Base-by-base conservation (phyloP, 352 stramenopile species). In the Globisporangium alternatum region DNA sequence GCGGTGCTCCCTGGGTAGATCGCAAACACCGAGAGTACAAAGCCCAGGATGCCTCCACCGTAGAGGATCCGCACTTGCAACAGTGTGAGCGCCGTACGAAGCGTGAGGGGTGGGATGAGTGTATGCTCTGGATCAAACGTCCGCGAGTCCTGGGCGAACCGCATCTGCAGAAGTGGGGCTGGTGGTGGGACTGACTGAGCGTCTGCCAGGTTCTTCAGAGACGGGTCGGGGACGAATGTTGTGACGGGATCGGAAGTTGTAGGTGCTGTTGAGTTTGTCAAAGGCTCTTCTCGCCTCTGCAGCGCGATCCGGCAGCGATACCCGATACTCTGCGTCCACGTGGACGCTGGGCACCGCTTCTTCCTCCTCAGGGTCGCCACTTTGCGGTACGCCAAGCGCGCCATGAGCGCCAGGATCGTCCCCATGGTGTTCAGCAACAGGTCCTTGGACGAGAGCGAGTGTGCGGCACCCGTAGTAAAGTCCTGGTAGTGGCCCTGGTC, bases 401-500 rank as follows among this genome's bases (percentile, higher is more conserved):
- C 31, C 25, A 68, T 51, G 3, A 68, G 35, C 9, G 35, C 51
- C 17, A 68, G 35, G 56, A 65, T 58, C 45, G 63, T 68, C 21
- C 25, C 31, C 56, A 60, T 65, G 2, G 55, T 45, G 56, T 65
- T 65, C 4, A 60, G 28, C 6, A 68, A 28, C 4, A 68, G 13
- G 35, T 68, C 63, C 33, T 51, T 57, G 7, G 35, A 44, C 9
- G 56, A 58, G n/a, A 68, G 39, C 12, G 55, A 49, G 22, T 58
- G 62, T 0, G 6, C 22, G 3, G 28, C 35, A 13, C 33, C 33
- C 13, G 33, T 33, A 8, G 58, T 12, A 19, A 65, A 21, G 6
- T 52, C 22, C 21, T 49, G 35, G 12, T 19, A 49, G 35, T 60
- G 55, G 1, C 19, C 7, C 0, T 35, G 2, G 1, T 68, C 63